Evolutionary conservation across 1,139 yeast genomes (phyloP).

Genomic region (Kluyveromyces sp.): DNA sequence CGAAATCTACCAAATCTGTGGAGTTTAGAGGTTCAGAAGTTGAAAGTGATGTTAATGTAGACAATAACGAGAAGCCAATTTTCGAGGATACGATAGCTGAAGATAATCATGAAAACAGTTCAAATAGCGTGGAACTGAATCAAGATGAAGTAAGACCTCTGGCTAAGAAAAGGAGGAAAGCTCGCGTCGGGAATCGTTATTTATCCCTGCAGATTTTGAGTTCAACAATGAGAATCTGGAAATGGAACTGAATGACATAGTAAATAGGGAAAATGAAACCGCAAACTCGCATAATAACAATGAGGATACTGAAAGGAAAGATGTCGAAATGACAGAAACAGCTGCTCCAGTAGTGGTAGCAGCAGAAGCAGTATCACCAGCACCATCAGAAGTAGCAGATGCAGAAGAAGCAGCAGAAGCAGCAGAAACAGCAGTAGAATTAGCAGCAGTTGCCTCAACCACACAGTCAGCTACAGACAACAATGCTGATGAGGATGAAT

Average conservation of each 20-base stretch:
- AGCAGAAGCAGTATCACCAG: too few relatives aligned
- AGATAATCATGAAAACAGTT: background rate
- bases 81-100: background rate
- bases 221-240: slow-evolving; percentile 13
- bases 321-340: too few relatives aligned
- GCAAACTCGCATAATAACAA: background rate
- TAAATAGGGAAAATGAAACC: slow-evolving; percentile 6
- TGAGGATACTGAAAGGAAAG: too few relatives aligned
- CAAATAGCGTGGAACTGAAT: slow-evolving; percentile 6
- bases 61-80: background rate
- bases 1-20: slow-evolving; percentile 1
- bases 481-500: slow-evolving; percentile 13
- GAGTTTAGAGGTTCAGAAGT: background rate
- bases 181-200: slow-evolving; percentile 34
- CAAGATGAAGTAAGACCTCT: slow-evolving; percentile 10
- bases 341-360: too few relatives aligned
- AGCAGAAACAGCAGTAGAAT: too few relatives aligned
- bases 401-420: too few relatives aligned
- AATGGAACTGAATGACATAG: slow-evolving; percentile 13
- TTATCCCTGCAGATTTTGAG: slow-evolving; percentile 28
- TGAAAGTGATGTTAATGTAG: background rate
- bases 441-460: background rate
- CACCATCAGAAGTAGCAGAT: too few relatives aligned
- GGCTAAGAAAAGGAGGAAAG: slow-evolving; percentile 31
- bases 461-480: slow-evolving; percentile 6